Percentiles rank a stretch among this genome's conserved stretches.
These are phyloP conservation scores for Rubroshorea leprosula DNA, from an alignment of 345 rosid species.

Conservation along the genomic window DNA sequence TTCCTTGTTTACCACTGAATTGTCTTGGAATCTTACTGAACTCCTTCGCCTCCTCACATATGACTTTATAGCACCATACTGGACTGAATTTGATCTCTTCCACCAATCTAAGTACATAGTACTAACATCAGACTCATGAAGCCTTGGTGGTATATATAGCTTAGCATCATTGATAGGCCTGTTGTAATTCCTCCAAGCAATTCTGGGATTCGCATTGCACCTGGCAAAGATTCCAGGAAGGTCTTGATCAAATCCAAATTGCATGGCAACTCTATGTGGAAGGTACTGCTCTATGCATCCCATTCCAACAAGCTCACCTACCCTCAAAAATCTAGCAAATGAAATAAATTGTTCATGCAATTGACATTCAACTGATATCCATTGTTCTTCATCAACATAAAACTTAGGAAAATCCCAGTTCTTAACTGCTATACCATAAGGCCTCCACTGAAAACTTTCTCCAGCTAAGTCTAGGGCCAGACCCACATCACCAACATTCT, in stretches of 20 bases:
- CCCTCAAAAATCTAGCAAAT: slow-evolving; percentile 26
- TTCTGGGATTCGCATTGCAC: slow-evolving; percentile 14
- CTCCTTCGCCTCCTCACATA: too few species aligned
- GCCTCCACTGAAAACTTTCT: not conserved
- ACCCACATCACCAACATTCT: not conserved
- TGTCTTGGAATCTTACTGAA: too few species aligned
- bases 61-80: too few species aligned
- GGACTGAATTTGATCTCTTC: slow-evolving; percentile 28
- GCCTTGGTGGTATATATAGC: slow-evolving; percentile 36
- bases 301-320: slow-evolving; percentile 25
- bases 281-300: slow-evolving; percentile 25
- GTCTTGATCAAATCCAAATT: slow-evolving; percentile 37
- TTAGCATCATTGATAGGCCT: slow-evolving; percentile 24
- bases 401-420: slow-evolving; percentile 17
- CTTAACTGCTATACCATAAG: not conserved
- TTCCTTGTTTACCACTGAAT: too few species aligned
- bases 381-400: slow-evolving; percentile 18
- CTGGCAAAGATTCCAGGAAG: slow-evolving; percentile 22
- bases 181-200: slow-evolving; percentile 28
- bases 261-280: slow-evolving; percentile 34
- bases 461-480: not conserved
- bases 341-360: slow-evolving; percentile 16
- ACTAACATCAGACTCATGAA: slow-evolving; percentile 25
- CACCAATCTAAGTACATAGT: slow-evolving; percentile 39
- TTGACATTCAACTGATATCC: slow-evolving; percentile 1